Conservation (phyloP, 164 flowering plant species). For the Aristolochia contorta region DNA sequence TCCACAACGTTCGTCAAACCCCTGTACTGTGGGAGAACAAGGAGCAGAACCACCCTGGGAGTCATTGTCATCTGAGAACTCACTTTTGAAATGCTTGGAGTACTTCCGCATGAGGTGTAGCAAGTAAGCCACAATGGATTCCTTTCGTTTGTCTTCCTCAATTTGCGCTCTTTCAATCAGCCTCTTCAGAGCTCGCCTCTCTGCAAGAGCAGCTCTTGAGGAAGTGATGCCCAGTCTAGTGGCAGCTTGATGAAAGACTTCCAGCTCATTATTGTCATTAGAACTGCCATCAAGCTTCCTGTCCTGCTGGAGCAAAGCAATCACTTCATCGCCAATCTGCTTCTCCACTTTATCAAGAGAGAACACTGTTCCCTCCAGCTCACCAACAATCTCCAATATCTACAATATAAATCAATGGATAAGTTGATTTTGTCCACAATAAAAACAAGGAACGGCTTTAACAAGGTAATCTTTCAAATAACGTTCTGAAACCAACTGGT, state of each 20-base stretch:
- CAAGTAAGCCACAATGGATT: constrained; percentile 88
- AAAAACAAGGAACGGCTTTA: background rate
- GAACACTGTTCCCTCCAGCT: constrained; percentile 56
- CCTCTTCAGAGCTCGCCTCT: constrained; percentile 89
- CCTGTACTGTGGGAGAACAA: constrained; percentile 79
- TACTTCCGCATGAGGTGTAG: constrained; percentile 92
- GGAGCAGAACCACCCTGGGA: constrained; percentile 98
- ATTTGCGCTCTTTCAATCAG: constrained; percentile 71
- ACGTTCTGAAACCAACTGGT: no score
- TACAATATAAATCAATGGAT: constrained; percentile 18
- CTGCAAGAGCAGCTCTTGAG: constrained; percentile 85
- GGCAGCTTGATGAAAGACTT: constrained; percentile 88
- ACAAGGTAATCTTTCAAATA: no score
- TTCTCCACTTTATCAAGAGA: constrained; percentile 74
- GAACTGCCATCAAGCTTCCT: constrained; percentile 42
- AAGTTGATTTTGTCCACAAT: background rate
- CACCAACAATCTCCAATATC: constrained; percentile 69
- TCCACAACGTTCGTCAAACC: constrained; percentile 44
- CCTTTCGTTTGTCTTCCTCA: constrained; percentile 95
- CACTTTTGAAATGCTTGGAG: constrained; percentile 85
- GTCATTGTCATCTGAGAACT: constrained; percentile 84
- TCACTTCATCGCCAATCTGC: constrained; percentile 89
- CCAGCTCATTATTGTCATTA: constrained; percentile 69
- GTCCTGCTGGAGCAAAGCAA: constrained; percentile 83
- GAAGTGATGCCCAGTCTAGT: constrained; percentile 81